Conservation (phyloP, 257 asterid species). For the Penstemon newberryi region DNA sequence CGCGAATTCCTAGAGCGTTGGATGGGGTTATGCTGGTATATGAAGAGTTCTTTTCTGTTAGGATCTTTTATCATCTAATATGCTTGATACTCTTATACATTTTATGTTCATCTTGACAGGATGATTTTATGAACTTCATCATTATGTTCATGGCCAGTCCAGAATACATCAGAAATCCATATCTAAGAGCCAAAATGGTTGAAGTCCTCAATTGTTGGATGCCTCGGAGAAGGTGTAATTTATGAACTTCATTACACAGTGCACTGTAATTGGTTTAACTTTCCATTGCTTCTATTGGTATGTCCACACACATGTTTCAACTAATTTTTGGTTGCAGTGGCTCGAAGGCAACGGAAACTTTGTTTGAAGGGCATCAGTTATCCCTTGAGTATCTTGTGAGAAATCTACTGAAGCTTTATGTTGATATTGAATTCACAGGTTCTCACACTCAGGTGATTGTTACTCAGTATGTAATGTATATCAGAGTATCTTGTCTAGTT, state of each 20-base stretch:
- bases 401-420: conserved; percentile 91
- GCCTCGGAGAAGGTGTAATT: conserved; percentile 82
- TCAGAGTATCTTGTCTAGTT: neutral
- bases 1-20: conserved; percentile 94
- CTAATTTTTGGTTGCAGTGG: conserved; percentile 52
- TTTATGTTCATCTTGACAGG: conserved; percentile 48
- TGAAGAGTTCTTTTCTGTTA: conserved; percentile 16
- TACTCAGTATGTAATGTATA: conserved; percentile 20
- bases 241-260: conserved; percentile 4
- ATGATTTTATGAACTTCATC: conserved; percentile 95
- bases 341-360: conserved; percentile 76
- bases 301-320: conserved; percentile 11
- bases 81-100: conserved; percentile 18
- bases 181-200: conserved; percentile 96
- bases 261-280: conserved; percentile 4
- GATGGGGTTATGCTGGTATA: conserved; percentile 85
- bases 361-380: conserved; percentile 89
- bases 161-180: conserved; percentile 88
- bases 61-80: conserved; percentile 19
- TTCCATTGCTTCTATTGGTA: neutral
- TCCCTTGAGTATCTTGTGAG: conserved; percentile 86
- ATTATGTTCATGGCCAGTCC: conserved; percentile 99
- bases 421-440: conserved; percentile 97
- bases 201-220: conserved; percentile 98
- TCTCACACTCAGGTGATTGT: conserved; percentile 92